Evolutionary conservation across 202 grass and related monocot genomes (phyloP), one percentile per base, ranked within the genome.

Genomic region (Bolboschoenoplectus hybrid): DNA sequence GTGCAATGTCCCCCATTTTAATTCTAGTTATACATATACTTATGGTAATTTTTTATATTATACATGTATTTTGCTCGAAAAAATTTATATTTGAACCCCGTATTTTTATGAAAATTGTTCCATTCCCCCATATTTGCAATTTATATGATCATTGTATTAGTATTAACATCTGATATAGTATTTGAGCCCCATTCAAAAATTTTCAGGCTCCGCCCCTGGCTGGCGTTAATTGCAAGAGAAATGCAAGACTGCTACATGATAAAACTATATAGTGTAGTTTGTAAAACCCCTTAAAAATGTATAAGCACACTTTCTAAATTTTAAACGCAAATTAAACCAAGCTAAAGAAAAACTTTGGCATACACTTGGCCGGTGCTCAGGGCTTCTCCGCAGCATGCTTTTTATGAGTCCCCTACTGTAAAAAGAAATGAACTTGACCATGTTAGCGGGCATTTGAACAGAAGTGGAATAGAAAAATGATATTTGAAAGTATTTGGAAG

Each of bases 351-450:
- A 68, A 64, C 5, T 26, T 68, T 81, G 74, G 89, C 69, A 81
- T 95, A 98, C 96, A 9, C 91, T 98, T 88, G 96, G 96, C 67
- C 96, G 89, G 85, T 94, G 91, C 65, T 98, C 91, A 63, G 96
- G 96, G 80, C 91, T 98, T 89, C 89, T 98, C 16, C 96, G 86
- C 39, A 98, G 88, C 96, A 98, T 98, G 87, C 93, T 98, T 82
- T 91, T 98, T 63, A 98, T 95, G 64, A 98, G 96, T 82, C 96
- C 96, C 84, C 93, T 79, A 91, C 96, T 98, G 89, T 62, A 92
- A 57, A 12, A 85, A 85, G 46, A 53, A 94, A 89, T 4, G 14
- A 79, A 60, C 2, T 58, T 79, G 13, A 19, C 1, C 75, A 80
- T 19, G 7, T 80, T 43, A 80, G 36, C 2, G 8, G 43, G 53